phyloP scores from a whole-genome alignment of 2,329 filamentous ascomycete species.

The Aspergillus sp. region DNA sequence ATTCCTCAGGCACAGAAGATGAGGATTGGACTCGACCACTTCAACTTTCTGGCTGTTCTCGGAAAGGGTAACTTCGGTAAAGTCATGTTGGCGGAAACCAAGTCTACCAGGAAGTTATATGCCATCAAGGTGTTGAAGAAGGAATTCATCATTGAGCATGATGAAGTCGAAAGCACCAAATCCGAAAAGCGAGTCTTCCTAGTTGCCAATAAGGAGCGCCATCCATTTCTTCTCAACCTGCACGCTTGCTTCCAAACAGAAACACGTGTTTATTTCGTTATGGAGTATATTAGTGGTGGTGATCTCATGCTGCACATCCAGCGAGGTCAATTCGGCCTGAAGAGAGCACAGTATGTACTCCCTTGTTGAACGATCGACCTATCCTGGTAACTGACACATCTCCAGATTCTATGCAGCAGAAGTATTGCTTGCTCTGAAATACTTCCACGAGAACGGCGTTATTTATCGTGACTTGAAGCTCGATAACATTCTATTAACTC shows the following conservation, averaged over 20 bases:
- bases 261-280: slow-evolving; percentile 97
- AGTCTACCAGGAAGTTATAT: slow-evolving; percentile 85
- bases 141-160: slow-evolving; percentile 99
- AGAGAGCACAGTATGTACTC: slow-evolving; percentile 80
- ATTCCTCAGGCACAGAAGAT: slow-evolving; percentile 39
- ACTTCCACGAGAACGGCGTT: slow-evolving; percentile 98
- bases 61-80: slow-evolving; percentile 99
- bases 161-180: slow-evolving; percentile 95
- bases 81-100: slow-evolving; percentile 98
- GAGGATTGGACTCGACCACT: slow-evolving; percentile 93
- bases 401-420: slow-evolving; percentile 87
- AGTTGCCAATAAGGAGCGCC: slow-evolving; percentile 93
- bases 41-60: slow-evolving; percentile 97
- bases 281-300: slow-evolving; percentile 98
- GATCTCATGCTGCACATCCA: slow-evolving; percentile 99
- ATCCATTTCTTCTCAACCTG: slow-evolving; percentile 91
- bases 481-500: slow-evolving; percentile 86
- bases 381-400: neutral
- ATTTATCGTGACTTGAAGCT: slow-evolving; percentile 86
- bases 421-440: slow-evolving; percentile 94
- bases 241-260: slow-evolving; percentile 99
- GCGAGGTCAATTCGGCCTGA: slow-evolving; percentile 90
- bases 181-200: slow-evolving; percentile 98
- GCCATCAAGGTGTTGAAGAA: slow-evolving; percentile 99
- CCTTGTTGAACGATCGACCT: neutral